Conservation (phyloP, 768 basidiomycete genomes). For the Paxillus ammoniavirescens region DNA sequence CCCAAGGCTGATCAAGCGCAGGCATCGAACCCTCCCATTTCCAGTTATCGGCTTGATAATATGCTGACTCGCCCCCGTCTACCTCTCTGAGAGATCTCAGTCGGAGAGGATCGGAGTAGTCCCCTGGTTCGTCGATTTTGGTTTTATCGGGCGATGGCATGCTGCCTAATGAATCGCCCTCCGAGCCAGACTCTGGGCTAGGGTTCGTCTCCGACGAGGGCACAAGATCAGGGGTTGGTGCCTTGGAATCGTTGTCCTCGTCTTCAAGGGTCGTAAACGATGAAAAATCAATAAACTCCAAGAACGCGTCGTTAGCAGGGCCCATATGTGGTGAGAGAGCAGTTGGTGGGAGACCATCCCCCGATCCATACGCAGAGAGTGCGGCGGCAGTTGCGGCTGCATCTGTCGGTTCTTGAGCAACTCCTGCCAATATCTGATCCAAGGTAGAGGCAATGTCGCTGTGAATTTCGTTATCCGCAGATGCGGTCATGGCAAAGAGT, state of each 20-base stretch:
- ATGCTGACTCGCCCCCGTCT: slow-evolving; percentile 72
- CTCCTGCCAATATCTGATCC: slow-evolving; percentile 62
- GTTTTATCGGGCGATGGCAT: slow-evolving; percentile 45
- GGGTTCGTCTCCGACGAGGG: slow-evolving; percentile 71
- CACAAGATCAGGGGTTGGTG: slow-evolving; percentile 73
- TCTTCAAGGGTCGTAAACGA: slow-evolving; percentile 50
- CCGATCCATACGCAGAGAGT: slow-evolving; percentile 21
- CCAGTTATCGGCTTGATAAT: slow-evolving; percentile 56
- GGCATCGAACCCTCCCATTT: slow-evolving; percentile 75
- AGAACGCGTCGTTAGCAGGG: slow-evolving; percentile 36
- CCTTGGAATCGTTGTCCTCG: slow-evolving; percentile 64
- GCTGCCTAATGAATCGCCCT: slow-evolving; percentile 51
- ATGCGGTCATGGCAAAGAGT: slow-evolving; percentile 51
- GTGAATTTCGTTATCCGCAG: slow-evolving; percentile 37
- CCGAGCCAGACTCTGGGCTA: slow-evolving; percentile 73
- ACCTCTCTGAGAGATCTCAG: slow-evolving; percentile 67
- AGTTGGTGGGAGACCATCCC: slow-evolving; percentile 33
- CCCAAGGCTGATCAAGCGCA: slow-evolving; percentile 68
- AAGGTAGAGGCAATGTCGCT: slow-evolving; percentile 58
- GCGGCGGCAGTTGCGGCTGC: slow-evolving; percentile 31
- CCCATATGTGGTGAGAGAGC: slow-evolving; percentile 35
- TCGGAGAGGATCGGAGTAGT: slow-evolving; percentile 49
- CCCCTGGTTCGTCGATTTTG: slow-evolving; percentile 50
- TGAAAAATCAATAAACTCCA: slow-evolving; percentile 69
- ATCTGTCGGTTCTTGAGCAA: slow-evolving; percentile 38